A percentile compares a stretch with the other conserved stretches of the same genome.
These are phyloP conservation scores for Hyphodiscus sp. DNA, from an alignment of 2,329 filamentous ascomycete species.

Conservation along the genomic window DNA sequence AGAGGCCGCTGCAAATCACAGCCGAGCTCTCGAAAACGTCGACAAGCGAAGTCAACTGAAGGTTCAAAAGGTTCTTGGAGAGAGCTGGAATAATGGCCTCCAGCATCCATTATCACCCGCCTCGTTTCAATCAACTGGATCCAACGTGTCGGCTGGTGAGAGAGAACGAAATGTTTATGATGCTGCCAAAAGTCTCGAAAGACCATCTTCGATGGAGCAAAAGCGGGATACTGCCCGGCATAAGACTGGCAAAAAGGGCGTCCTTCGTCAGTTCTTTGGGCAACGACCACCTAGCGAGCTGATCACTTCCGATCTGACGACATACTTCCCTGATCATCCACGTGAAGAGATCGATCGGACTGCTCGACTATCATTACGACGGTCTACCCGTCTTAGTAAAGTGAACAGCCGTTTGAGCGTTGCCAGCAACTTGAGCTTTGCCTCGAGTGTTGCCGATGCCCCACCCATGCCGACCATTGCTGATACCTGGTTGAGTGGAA, in stretches of 20 bases:
- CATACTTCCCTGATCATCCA: conserved; percentile 94
- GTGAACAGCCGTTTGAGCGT: conserved; percentile 91
- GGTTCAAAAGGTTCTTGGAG: conserved; percentile 82
- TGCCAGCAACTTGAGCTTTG: conserved; percentile 87
- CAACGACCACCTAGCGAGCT: conserved; percentile 91
- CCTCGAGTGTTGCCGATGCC: conserved; percentile 86
- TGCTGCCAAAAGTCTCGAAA: conserved; percentile 51
- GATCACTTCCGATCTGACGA: conserved; percentile 91
- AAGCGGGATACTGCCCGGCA: conserved; percentile 29
- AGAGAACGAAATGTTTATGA: conserved; percentile 61
- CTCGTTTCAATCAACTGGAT: conserved; percentile 46
- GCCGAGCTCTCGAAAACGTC: conserved; percentile 52
- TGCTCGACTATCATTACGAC: conserved; percentile 82
- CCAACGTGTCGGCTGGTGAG: conserved; percentile 40
- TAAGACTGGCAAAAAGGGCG: conserved; percentile 42
- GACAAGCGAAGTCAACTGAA: conserved; percentile 74
- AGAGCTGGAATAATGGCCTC: conserved; percentile 72
- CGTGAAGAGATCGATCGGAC: conserved; percentile 94
- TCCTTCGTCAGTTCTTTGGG: conserved; percentile 79
- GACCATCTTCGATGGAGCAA: conserved; percentile 39
- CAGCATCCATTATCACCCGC: conserved; percentile 83
- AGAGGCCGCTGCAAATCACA: conserved; percentile 70
- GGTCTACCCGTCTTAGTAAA: conserved; percentile 85
- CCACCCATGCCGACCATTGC: conserved; percentile 94
- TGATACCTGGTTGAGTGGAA: conserved; percentile 76